phyloP scores from a whole-genome alignment of 2,329 filamentous ascomycete species.

The Talaromyces sp. region DNA sequence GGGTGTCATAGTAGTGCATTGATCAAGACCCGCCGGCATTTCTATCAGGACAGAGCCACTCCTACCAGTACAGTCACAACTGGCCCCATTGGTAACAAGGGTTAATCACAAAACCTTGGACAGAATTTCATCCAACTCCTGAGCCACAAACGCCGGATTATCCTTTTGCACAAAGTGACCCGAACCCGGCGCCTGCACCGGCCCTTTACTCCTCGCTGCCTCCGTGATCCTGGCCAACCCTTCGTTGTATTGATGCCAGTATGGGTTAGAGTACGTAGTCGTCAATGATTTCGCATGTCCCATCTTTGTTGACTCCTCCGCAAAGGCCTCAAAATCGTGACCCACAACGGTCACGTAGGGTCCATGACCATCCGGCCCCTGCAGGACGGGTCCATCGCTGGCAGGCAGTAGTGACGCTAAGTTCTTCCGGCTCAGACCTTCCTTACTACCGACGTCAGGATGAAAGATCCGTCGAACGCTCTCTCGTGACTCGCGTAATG shows the following conservation, averaged over 20 bases:
- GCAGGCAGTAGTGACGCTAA: conserved; percentile 45
- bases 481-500: conserved; percentile 34
- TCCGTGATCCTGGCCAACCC: conserved; percentile 48
- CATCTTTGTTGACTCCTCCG: conserved; percentile 42
- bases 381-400: conserved; percentile 42
- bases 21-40: not conserved
- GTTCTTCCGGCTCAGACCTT: conserved; percentile 50
- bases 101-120: conserved; percentile 18
- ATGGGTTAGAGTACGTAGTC: conserved; percentile 52
- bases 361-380: conserved; percentile 31
- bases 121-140: conserved; percentile 27
- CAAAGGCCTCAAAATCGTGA: conserved; percentile 54
- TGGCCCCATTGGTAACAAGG: not conserved
- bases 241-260: conserved; percentile 55
- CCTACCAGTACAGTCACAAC: not conserved
- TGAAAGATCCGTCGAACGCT: conserved; percentile 45
- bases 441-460: conserved; percentile 49
- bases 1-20: not conserved
- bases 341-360: conserved; percentile 52
- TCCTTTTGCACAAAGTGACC: conserved; percentile 58
- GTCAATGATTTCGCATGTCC: conserved; percentile 40
- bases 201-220: conserved; percentile 40
- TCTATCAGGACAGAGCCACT: not conserved
- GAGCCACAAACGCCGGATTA: conserved; percentile 47
- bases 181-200: conserved; percentile 47